Base-by-base conservation (phyloP, 2,329 filamentous ascomycete genomes). In the Fusarium bulbicola region DNA sequence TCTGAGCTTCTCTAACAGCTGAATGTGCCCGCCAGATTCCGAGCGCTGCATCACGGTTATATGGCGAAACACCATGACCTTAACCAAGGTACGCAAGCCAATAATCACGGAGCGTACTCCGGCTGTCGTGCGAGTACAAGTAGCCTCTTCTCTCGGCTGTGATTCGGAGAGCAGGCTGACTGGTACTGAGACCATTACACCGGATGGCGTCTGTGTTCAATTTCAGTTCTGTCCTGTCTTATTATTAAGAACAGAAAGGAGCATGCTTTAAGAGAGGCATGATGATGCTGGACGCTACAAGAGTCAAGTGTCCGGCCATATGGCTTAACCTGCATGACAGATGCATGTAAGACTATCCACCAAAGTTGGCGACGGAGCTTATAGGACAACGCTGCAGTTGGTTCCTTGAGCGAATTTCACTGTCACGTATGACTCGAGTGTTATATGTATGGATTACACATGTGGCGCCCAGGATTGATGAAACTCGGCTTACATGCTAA, bases 151-250 rank as follows among this genome's bases (percentile, higher is more conserved):
- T 42, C 49, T 74, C 70, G 71, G 71, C 71, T 72, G 64, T 73
- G 71, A 60, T 71, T 74, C 66, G 66, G 70, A 58, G 61, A 68
- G 36, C 61, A 68, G 57, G 70, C 70, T 74, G 70, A 53, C 45
- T 74, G 47, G 63, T 68, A 63, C 71, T 74, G 67, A 73, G 63
- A 73, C 71, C 71, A 74, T 73, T 74, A 65, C 71, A 74, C 71
- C 40, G 61, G 47, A 74, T 73, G 59, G 63, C 63, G 47, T 65
- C 58, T 72, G 70, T 74, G 70, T 74, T 68, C 70, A 59, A 67
- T 63, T 56, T 58, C 36, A 49, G 39, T 66, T 46, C 50, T 66
- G 42, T 67, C 32, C 49, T 71, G 60, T 58, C 57, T 58, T 74
- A 45, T 68, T 21, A 32, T 58, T n/a, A 30, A 63, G 45, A 36